phyloP scores from a whole-genome alignment of 257 asterid species.

The Plantago major region DNA sequence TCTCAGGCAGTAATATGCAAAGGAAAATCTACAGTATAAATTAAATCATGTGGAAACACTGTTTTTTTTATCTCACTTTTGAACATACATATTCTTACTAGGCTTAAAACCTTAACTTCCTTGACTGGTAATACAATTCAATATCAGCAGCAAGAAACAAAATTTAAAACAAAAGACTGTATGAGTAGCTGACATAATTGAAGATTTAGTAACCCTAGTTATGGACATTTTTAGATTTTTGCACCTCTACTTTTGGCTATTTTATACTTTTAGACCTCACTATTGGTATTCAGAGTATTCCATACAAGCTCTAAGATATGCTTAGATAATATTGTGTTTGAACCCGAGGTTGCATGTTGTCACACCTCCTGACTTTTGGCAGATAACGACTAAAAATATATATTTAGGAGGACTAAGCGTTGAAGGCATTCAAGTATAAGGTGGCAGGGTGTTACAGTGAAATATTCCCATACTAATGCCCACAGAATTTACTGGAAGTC shows the following conservation, averaged over 20 bases:
- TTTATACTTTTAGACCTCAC: neutral
- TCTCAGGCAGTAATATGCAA: slow-evolving; percentile 21
- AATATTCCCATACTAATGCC: too few species aligned
- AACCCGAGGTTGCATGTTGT: neutral
- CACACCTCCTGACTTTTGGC: neutral
- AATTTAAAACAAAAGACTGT: neutral
- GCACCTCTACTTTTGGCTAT: neutral
- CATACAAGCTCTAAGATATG: neutral
- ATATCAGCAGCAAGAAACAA: neutral
- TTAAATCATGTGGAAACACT: neutral
- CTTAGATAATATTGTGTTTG: neutral
- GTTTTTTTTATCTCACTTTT: neutral
- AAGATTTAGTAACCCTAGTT: neutral
- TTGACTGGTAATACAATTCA: neutral
- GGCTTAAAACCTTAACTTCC: neutral
- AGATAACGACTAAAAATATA: neutral
- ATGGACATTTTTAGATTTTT: neutral
- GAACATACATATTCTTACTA: neutral
- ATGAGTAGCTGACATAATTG: neutral
- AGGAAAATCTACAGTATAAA: neutral
- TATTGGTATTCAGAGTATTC: neutral
- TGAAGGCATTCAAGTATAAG: too few species aligned
- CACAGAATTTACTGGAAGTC: too few species aligned
- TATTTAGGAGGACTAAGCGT: neutral
- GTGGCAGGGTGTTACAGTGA: too few species aligned